These are phyloP conservation scores for Huntiella bhutanensis DNA, from an alignment of 2,329 filamentous ascomycete species.

Conservation along the genomic window DNA sequence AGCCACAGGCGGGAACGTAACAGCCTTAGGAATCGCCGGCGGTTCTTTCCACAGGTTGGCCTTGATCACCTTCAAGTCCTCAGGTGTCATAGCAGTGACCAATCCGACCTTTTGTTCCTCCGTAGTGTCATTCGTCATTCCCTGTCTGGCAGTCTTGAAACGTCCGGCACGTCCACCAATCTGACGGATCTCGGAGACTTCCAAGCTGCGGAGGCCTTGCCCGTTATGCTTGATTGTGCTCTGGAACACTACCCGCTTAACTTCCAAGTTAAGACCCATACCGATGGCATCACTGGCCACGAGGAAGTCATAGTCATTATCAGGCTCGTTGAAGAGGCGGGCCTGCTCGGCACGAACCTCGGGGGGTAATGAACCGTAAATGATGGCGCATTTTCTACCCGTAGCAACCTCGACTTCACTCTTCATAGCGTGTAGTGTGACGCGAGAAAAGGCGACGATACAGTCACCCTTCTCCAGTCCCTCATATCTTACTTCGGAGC, in stretches of 20 bases:
- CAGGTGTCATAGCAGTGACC: constrained; percentile 58
- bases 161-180: constrained; percentile 86
- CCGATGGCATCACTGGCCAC: constrained; percentile 92
- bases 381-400: constrained; percentile 66
- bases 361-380: constrained; percentile 80
- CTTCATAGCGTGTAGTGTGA: constrained; percentile 67
- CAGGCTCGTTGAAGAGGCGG: constrained; percentile 77
- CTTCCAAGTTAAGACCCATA: constrained; percentile 88
- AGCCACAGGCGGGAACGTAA: constrained; percentile 51
- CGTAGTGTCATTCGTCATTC: constrained; percentile 15
- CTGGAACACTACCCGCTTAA: constrained; percentile 82
- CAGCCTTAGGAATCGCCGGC: constrained; percentile 48
- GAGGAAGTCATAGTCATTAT: constrained; percentile 89
- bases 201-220: constrained; percentile 33
- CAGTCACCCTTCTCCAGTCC: constrained; percentile 76
- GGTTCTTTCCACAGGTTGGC: constrained; percentile 44
- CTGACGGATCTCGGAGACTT: constrained; percentile 71
- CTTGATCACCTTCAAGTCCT: constrained; percentile 46
- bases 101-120: constrained; percentile 38
- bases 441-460: constrained; percentile 67
- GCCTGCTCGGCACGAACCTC: constrained; percentile 88
- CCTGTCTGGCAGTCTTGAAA: constrained; percentile 52
- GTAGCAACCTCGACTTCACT: constrained; percentile 56
- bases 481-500: constrained; percentile 21
- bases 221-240: constrained; percentile 55